A percentile compares a stretch with the other conserved stretches of the same genome.
phyloP scores from a whole-genome alignment of 2,329 filamentous ascomycete genomes.

The Didymella glomerata region DNA sequence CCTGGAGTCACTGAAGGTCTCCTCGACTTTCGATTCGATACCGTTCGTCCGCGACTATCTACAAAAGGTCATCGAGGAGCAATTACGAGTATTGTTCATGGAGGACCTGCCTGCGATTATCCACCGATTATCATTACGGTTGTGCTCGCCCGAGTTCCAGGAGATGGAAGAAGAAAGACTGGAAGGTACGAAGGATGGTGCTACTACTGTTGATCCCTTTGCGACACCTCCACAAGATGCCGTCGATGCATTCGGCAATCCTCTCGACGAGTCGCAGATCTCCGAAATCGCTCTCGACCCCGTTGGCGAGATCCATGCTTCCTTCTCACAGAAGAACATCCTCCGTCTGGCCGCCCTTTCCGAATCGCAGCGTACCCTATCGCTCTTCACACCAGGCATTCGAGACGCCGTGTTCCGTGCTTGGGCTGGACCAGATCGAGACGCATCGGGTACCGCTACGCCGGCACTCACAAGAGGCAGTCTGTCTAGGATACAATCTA shows the following conservation, averaged over 20 bases:
- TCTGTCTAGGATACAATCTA: constrained; percentile 58
- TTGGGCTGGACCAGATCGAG: constrained; percentile 82
- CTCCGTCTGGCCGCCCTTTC: constrained; percentile 81
- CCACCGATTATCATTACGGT: constrained; percentile 83
- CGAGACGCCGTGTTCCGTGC: constrained; percentile 89
- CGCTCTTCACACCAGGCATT: constrained; percentile 90
- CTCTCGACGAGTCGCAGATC: constrained; percentile 77
- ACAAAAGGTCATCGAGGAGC: constrained; percentile 93
- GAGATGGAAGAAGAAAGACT: constrained; percentile 68
- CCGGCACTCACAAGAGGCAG: constrained; percentile 55
- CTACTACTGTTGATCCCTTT: constrained; percentile 78
- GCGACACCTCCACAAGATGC: constrained; percentile 82
- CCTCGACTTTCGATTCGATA: constrained; percentile 98
- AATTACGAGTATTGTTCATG: constrained; percentile 94
- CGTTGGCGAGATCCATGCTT: constrained; percentile 80
- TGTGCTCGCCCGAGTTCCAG: constrained; percentile 89
- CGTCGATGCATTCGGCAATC: constrained; percentile 80
- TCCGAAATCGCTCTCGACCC: constrained; percentile 81
- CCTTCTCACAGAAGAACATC: constrained; percentile 96
- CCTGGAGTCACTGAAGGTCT: constrained; percentile 96
- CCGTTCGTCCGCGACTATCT: constrained; percentile 97
- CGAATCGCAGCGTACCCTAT: constrained; percentile 88
- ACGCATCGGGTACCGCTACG: constrained; percentile 61
- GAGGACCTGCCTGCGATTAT: constrained; percentile 97
- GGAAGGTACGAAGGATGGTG: constrained; percentile 57